These are phyloP conservation scores for Alloascoidea hylecoeti DNA, from an alignment of 805 yeast species.

Conservation along the genomic window DNA sequence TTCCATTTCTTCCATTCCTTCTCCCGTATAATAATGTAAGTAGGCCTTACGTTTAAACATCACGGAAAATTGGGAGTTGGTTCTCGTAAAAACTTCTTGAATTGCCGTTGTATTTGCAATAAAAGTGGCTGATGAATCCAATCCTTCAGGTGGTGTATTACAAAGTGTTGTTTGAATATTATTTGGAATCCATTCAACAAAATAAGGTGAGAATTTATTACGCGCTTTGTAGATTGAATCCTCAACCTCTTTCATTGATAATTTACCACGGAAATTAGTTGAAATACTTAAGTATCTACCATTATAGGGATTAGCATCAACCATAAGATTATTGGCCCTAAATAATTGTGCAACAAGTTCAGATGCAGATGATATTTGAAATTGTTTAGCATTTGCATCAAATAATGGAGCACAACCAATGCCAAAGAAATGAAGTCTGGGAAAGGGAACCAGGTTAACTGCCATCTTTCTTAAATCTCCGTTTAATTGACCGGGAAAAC, in stretches of 20 bases:
- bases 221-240: conserved; percentile 84
- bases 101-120: conserved; percentile 89
- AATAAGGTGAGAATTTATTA: conserved; percentile 66
- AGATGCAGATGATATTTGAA: conserved; percentile 75
- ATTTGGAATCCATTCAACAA: conserved; percentile 94
- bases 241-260: conserved; percentile 85
- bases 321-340: conserved; percentile 90
- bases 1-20: conserved; percentile 94
- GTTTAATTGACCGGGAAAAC: conserved; percentile 93
- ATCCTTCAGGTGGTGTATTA: conserved; percentile 74
- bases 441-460: conserved; percentile 89
- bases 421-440: conserved; percentile 89
- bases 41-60: conserved; percentile 92
- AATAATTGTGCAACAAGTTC: conserved; percentile 92
- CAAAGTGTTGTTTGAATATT: conserved; percentile 91
- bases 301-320: conserved; percentile 81
- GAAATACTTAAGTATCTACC: conserved; percentile 91
- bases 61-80: conserved; percentile 78
- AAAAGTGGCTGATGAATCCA: conserved; percentile 85
- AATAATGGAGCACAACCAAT: conserved; percentile 92
- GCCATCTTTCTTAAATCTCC: conserved; percentile 88
- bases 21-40: conserved; percentile 92
- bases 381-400: conserved; percentile 65
- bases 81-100: conserved; percentile 81
- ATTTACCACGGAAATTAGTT: conserved; percentile 89